A percentile compares a stretch with the other conserved stretches of the same genome.
phyloP scores from a whole-genome alignment of 176 grass and related monocot species.

The Bothriochloa decipiens region DNA sequence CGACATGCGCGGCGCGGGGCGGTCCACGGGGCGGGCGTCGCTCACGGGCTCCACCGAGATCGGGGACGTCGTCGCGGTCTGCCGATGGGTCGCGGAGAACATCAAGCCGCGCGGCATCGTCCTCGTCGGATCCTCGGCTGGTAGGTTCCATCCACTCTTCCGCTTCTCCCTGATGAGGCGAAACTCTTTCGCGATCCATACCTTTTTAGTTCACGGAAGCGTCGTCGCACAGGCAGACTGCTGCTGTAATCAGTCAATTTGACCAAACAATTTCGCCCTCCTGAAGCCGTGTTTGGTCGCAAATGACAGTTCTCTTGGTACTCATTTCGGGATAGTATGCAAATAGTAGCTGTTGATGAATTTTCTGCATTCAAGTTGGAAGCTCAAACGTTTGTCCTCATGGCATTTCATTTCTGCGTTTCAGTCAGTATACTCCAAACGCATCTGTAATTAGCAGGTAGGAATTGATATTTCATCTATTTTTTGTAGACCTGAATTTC shows the following conservation, averaged over 20 bases:
- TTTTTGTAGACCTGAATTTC: background rate
- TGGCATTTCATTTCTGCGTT: slow-evolving; percentile 19
- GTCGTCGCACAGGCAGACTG: background rate
- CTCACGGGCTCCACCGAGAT: slow-evolving; percentile 82
- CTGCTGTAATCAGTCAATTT: slow-evolving; percentile 3
- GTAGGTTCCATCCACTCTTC: slow-evolving; percentile 34
- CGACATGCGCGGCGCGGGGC: slow-evolving; percentile 93
- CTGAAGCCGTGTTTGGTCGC: slow-evolving; percentile 4
- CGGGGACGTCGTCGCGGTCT: slow-evolving; percentile 71
- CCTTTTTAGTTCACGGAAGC: background rate
- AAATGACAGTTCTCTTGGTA: background rate
- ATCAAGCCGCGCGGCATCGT: slow-evolving; percentile 62
- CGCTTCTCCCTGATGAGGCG: background rate
- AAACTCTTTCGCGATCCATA: background rate
- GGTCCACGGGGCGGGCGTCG: slow-evolving; percentile 78
- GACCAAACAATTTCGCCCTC: background rate
- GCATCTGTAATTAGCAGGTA: background rate
- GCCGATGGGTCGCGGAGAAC: slow-evolving; percentile 76
- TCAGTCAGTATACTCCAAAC: background rate
- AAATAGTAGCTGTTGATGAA: background rate
- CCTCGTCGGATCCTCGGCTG: slow-evolving; percentile 82
- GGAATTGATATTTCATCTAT: background rate
- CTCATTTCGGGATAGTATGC: background rate
- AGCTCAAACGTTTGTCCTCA: slow-evolving; percentile 13
- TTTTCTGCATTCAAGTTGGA: background rate